These are phyloP conservation scores for Oenanthe javanica DNA, from an alignment of 140 eudicot genomes.

Conservation along the genomic window DNA sequence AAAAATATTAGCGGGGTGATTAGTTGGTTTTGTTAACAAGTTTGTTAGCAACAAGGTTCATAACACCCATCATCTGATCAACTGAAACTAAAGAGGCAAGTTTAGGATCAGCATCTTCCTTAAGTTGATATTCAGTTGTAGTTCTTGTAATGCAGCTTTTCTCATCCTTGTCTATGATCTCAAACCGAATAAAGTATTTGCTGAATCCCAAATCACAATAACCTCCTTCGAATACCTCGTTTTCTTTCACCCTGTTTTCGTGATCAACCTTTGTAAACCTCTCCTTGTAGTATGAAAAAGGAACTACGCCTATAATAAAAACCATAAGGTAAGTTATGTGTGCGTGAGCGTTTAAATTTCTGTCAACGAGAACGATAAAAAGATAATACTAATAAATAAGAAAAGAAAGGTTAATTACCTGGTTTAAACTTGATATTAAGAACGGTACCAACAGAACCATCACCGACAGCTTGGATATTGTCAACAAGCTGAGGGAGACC, in stretches of 20 bases:
- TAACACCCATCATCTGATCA: background rate
- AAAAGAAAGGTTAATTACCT: slow-evolving; percentile 13
- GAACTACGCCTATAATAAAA: background rate
- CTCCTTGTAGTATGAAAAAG: background rate
- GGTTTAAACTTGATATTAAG: slow-evolving; percentile 28
- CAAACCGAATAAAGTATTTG: background rate
- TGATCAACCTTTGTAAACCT: background rate
- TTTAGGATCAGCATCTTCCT: slow-evolving; percentile 2
- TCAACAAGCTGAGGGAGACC: slow-evolving; percentile 17
- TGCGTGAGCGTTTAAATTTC: background rate
- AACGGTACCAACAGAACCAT: slow-evolving; percentile 34
- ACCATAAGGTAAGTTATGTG: too few relatives aligned
- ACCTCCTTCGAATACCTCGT: background rate
- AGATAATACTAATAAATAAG: background rate
- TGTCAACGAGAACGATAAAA: background rate
- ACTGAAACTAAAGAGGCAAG: background rate
- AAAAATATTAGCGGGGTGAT: background rate
- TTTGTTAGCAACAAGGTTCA: background rate
- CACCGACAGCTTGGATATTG: slow-evolving; percentile 22
- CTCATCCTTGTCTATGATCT: background rate
- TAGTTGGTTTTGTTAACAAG: background rate
- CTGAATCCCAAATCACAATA: background rate
- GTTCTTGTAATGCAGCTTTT: background rate
- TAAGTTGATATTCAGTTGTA: background rate
- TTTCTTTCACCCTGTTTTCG: background rate